Conservation (phyloP, 2,329 filamentous ascomycete genomes). For the Daldinia sp. region DNA sequence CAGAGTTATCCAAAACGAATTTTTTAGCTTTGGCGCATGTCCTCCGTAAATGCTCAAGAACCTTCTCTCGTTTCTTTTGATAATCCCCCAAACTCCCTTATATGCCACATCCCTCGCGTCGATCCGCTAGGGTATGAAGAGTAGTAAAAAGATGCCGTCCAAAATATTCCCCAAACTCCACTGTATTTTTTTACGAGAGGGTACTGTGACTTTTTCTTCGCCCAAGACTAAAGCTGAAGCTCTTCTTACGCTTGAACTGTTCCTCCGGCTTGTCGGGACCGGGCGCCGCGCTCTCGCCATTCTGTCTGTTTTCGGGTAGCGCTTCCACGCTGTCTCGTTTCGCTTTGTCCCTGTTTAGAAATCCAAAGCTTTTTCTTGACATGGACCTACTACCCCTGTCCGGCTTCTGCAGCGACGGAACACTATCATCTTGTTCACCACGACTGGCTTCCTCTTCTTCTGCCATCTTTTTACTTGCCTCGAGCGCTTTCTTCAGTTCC, state of each 20-base stretch:
- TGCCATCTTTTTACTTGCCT: constrained; percentile 65
- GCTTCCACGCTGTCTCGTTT: constrained; percentile 54
- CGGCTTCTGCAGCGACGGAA: constrained; percentile 69
- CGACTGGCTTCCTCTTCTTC: constrained; percentile 68
- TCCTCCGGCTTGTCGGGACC: constrained; percentile 55
- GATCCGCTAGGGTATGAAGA: constrained; percentile 19
- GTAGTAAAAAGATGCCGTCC: constrained; percentile 12
- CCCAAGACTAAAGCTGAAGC: constrained; percentile 75
- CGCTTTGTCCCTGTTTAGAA: constrained; percentile 67
- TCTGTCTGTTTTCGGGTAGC: constrained; percentile 47
- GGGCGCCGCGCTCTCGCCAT: constrained; percentile 51
- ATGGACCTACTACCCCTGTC: constrained; percentile 82
- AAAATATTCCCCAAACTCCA: constrained; percentile 28
- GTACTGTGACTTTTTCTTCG: constrained; percentile 76
- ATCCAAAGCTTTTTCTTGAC: constrained; percentile 79
- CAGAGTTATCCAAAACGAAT: constrained; percentile 32
- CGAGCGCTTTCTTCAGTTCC: constrained; percentile 70
- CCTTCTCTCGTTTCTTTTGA: constrained; percentile 31
- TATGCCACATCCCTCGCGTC: constrained; percentile 32
- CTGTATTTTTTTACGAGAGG: constrained; percentile 47
- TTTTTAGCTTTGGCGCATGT: constrained; percentile 26
- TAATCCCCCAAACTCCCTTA: constrained; percentile 39
- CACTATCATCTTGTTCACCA: constrained; percentile 62
- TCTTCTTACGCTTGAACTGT: constrained; percentile 66
- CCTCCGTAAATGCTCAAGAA: constrained; percentile 40